Conservation (phyloP, 2,329 filamentous ascomycete species). For the Macrophomina tecta region DNA sequence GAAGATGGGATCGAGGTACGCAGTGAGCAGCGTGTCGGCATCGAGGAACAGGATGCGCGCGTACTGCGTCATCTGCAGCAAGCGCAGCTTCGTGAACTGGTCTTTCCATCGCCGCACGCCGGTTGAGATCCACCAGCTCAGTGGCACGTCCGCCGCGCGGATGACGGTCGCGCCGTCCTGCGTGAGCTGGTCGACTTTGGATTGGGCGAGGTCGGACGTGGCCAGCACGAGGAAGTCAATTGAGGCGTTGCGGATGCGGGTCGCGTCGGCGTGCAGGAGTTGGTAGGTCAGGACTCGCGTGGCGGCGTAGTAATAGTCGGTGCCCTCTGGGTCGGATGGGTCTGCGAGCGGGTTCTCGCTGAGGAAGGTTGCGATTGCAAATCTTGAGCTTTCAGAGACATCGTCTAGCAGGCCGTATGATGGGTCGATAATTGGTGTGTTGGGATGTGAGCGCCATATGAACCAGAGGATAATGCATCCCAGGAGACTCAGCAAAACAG, state of each 20-base stretch:
- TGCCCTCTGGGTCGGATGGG: slow-evolving; percentile 21
- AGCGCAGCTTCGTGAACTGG: slow-evolving; percentile 51
- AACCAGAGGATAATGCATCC: not conserved
- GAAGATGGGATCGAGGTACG: slow-evolving; percentile 48
- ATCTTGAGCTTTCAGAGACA: slow-evolving; percentile 25
- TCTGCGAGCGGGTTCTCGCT: slow-evolving; percentile 36
- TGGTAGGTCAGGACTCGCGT: slow-evolving; percentile 41
- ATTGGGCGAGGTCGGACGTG: slow-evolving; percentile 38
- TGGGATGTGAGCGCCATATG: not conserved
- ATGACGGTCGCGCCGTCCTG: slow-evolving; percentile 50
- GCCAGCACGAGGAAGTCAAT: slow-evolving; percentile 48
- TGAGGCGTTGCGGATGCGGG: slow-evolving; percentile 34
- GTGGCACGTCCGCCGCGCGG: slow-evolving; percentile 43
- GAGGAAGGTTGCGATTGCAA: slow-evolving; percentile 49
- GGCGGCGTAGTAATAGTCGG: slow-evolving; percentile 42
- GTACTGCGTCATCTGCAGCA: slow-evolving; percentile 51
- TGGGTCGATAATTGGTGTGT: slow-evolving; percentile 11
- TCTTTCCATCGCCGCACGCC: slow-evolving; percentile 50
- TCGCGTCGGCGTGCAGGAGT: slow-evolving; percentile 36
- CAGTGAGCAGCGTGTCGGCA: slow-evolving; percentile 49
- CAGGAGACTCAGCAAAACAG: not conserved
- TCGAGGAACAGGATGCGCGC: slow-evolving; percentile 53
- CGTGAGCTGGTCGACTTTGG: slow-evolving; percentile 41
- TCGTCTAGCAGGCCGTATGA: slow-evolving; percentile 24
- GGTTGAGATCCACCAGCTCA: slow-evolving; percentile 44